Evolutionary conservation across 352 stramenopile species (phyloP), one percentile per base, ranked within the genome.

Genomic region (Phytopythium helicoides): DNA sequence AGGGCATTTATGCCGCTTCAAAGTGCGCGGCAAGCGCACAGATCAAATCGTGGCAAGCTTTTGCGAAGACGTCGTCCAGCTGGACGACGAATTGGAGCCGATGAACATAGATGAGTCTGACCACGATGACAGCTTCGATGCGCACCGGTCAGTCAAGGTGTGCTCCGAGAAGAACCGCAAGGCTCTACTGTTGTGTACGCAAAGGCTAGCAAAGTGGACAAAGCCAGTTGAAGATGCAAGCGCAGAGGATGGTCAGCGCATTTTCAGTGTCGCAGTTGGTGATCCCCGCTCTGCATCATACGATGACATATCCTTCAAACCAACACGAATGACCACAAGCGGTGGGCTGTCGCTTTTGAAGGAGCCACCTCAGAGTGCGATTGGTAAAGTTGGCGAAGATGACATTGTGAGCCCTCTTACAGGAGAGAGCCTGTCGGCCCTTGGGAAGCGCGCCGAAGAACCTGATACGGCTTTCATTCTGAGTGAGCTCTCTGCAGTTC

Each of bases 321-420:
- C 28, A 33, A 9, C 5, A 9, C 5, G 9, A 5, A 33, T 10
- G 5, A 9, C 9, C 28, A 9, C 28, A 9, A 9, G 28, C 9
- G 28, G 9, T 10, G 28, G 9, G 0, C 48, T 77, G 10, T 86
- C 78, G 6, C 53, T 93, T 18, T 41, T 91, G 16, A 56, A 75
- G 3, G 83, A 93, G 50, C 83, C 83, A 31, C 54, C 57, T 6
- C 33, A 18, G 19, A 38, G 19, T 15, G 39, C 61, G 3, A 16
- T 89, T 6, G 22, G 61, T 1, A 12, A 60, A 38, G 39, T 66
- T 36, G 67, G 64, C 0, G 48, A 38, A 6, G 48, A 48, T 3
- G 56, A 63, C 8, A 89, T 93, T 59, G 42, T 62, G 9, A 89
- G 83, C 52, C 83, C 83, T 2, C 31, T 91, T 4, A 87, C 80